Conservation (phyloP, 192 early-diverging fungal species). For the Coemansia sp. region DNA sequence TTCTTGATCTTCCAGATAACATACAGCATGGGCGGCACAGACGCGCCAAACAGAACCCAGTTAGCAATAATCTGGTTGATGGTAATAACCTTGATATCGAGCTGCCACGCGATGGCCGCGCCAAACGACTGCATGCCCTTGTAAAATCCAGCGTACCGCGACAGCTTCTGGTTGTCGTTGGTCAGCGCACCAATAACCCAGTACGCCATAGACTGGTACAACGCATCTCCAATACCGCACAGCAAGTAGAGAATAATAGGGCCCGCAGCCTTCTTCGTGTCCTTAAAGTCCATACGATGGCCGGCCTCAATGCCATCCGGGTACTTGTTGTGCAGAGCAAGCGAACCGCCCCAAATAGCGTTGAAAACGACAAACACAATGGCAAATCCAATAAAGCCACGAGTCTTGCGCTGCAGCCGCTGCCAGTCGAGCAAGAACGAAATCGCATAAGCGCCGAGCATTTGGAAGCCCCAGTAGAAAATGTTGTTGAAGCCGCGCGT, state of each 20-base stretch:
- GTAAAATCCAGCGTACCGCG: slow-evolving; percentile 84
- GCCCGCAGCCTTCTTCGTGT: slow-evolving; percentile 55
- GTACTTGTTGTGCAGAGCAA: slow-evolving; percentile 64
- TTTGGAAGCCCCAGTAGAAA: slow-evolving; percentile 81
- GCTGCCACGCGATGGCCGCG: slow-evolving; percentile 71
- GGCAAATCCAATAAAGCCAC: slow-evolving; percentile 63
- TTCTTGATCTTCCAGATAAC: slow-evolving; percentile 60
- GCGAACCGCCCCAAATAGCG: slow-evolving; percentile 67
- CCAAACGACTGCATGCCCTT: slow-evolving; percentile 85
- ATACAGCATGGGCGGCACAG: slow-evolving; percentile 53
- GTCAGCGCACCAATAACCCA: slow-evolving; percentile 86
- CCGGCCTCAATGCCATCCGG: slow-evolving; percentile 16
- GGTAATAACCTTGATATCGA: slow-evolving; percentile 55
- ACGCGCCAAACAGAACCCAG: slow-evolving; percentile 60
- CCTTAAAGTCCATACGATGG: slow-evolving; percentile 52
- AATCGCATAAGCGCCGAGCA: slow-evolving; percentile 66
- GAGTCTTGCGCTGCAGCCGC: slow-evolving; percentile 57
- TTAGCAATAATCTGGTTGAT: slow-evolving; percentile 59
- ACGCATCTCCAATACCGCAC: slow-evolving; percentile 78
- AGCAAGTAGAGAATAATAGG: slow-evolving; percentile 69
- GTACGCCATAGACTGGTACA: slow-evolving; percentile 81
- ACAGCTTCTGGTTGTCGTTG: slow-evolving; percentile 72
- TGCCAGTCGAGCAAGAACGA: slow-evolving; percentile 68
- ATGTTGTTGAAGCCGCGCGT: slow-evolving; percentile 79
- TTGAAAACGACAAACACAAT: slow-evolving; percentile 55